Base-by-base conservation (phyloP, 352 stramenopile species). In the Stephanocyclus meneghinianus region DNA sequence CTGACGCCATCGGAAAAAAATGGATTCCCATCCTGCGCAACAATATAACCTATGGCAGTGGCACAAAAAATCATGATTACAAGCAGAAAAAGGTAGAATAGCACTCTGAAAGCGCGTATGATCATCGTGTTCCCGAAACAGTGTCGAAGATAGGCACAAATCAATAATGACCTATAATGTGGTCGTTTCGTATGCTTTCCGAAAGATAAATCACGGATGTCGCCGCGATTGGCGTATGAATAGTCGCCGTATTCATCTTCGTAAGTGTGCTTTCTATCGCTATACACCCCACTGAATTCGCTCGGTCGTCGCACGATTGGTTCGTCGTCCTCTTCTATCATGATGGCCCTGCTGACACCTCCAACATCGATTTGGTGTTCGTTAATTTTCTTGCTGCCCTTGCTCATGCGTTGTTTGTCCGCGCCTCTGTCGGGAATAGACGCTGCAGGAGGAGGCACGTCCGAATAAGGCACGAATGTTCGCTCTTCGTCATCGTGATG, bases 21-120 rank as follows among this genome's bases (percentile, higher is more conserved):
- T 1, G 64, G 76, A 80, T 56, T 78, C 1, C 76, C 63, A 53
- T 84, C 71, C 18, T 67, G 65, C 5, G 71, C 61, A 50, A 84
- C 47, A 59, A 73, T 84, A 45, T 74, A 84, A 51, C 76, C 76
- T 72, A 84, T 80, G 0, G 40, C 15, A 35, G 53, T 21, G 42
- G 71, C 76, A 56, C 76, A 76, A 16, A 69, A 16, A 9, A 79
- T 21, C 13, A 84, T 80, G 6, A 78, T 56, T 1, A 63, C 13
- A 9, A 84, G 18, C 10, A 84, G 50, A 9, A 63, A 44, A 8
- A 76, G 7, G 35, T 71, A 76, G 15, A 80, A 71, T 7, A 84
- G 26, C 35, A 59, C n/a, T 42, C 47, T 56, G 2, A 40, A 35
- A 8, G 47, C 40, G 8, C 64, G 53, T 42, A 37, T 47, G 8